phyloP scores from a whole-genome alignment of 140 eudicot species.

The Erigeron philadelphicus region DNA sequence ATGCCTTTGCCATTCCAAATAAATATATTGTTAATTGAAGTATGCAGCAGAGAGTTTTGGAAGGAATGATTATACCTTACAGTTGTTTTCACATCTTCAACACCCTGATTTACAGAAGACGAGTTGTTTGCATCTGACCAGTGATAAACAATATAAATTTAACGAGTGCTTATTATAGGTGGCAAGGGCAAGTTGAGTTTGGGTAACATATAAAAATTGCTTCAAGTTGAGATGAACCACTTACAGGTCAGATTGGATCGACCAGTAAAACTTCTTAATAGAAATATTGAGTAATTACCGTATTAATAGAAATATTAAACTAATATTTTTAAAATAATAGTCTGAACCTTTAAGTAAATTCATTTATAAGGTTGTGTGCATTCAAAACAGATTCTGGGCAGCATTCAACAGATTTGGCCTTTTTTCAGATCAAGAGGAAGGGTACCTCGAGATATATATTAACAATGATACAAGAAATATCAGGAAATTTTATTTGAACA shows the following conservation, averaged over 20 bases:
- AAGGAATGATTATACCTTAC: constrained; percentile 42
- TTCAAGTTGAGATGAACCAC: neutral
- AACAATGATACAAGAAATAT: too few species aligned
- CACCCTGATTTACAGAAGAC: constrained; percentile 35
- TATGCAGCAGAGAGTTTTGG: neutral
- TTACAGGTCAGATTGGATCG: neutral
- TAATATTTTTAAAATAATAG: neutral
- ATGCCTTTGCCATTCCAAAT: neutral
- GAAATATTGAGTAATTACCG: neutral
- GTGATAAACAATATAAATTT: constrained; percentile 17
- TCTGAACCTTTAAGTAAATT: neutral
- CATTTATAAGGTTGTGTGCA: constrained; percentile 4
- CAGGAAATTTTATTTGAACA: neutral
- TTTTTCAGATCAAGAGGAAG: too few species aligned
- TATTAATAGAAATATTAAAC: neutral
- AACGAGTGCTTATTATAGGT: neutral
- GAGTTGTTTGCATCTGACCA: constrained; percentile 51
- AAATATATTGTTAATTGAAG: neutral
- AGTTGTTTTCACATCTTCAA: constrained; percentile 36
- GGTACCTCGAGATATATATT: too few species aligned
- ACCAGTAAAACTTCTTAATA: neutral
- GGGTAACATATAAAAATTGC: neutral
- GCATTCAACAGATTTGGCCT: neutral
- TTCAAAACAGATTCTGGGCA: neutral
- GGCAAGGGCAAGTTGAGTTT: neutral